phyloP scores from a whole-genome alignment of 306 rosid genomes.

The Canavalia ensiformis region DNA sequence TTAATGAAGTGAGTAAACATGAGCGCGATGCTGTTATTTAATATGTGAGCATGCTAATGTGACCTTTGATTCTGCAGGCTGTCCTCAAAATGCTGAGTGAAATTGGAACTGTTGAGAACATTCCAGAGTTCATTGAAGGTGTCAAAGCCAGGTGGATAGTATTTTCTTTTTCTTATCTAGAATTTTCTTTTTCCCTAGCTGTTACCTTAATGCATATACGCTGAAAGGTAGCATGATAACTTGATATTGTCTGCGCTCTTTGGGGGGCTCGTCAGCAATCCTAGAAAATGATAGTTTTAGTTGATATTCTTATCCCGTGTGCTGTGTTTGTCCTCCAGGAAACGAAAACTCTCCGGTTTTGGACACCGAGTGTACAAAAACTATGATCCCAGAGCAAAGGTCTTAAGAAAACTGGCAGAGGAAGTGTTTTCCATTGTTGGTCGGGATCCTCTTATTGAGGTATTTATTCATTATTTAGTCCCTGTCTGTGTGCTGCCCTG shows the following conservation, averaged over 20 bases:
- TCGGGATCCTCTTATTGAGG: conserved; percentile 95
- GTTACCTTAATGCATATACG: conserved; percentile 25
- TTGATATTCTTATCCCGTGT: conserved; percentile 17
- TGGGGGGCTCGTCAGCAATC: neutral
- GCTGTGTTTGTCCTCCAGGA: conserved; percentile 60
- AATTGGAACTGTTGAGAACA: conserved; percentile 80
- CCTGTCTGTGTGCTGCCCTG: conserved; percentile 7
- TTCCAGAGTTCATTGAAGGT: conserved; percentile 93
- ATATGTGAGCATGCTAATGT: conserved; percentile 31
- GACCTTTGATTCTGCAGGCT: conserved; percentile 66
- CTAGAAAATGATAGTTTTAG: conserved; percentile 7
- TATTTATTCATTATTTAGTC: conserved; percentile 39
- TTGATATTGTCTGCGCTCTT: conserved; percentile 10
- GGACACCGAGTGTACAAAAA: conserved; percentile 96
- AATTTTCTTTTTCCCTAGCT: neutral
- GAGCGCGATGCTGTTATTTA: conserved; percentile 16
- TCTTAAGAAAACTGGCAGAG: conserved; percentile 75
- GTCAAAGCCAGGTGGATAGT: conserved; percentile 84
- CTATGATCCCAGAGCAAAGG: conserved; percentile 95
- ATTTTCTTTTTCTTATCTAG: conserved; percentile 27
- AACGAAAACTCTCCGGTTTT: conserved; percentile 93
- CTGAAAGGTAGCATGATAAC: conserved; percentile 24
- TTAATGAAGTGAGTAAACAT: neutral
- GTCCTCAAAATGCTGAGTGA: conserved; percentile 93
- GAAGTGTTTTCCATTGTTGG: conserved; percentile 97